Conservation (phyloP, 2,329 filamentous ascomycete genomes). For the Aspergillus pseudonomiae region DNA sequence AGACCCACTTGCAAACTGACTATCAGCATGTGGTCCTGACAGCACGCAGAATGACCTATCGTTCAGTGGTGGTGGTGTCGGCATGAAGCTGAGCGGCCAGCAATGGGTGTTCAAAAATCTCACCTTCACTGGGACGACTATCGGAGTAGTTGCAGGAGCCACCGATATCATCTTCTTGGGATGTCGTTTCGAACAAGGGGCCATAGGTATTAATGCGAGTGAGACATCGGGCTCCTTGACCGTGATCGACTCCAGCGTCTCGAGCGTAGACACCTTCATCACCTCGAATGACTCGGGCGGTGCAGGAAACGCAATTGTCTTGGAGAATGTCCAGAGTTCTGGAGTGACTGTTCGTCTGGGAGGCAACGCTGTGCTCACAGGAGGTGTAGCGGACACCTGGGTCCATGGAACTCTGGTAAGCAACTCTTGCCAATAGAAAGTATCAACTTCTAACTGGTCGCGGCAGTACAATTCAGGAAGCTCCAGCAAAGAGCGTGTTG, state of each 20-base stretch:
- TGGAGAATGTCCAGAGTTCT: conserved; percentile 34
- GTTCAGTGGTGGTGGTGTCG: conserved; percentile 33
- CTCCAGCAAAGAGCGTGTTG: conserved; percentile 25
- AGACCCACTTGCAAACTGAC: not conserved
- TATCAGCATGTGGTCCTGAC: conserved; percentile 2
- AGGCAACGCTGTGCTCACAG: conserved; percentile 25
- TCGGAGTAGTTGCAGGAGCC: conserved; percentile 50
- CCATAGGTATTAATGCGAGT: conserved; percentile 29
- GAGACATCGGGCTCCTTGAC: conserved; percentile 27
- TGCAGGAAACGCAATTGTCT: conserved; percentile 33
- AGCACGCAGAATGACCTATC: conserved; percentile 25
- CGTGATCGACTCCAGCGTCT: conserved; percentile 23
- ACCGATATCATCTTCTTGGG: conserved; percentile 31
- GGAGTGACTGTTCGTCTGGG: conserved; percentile 31
- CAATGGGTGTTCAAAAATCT: conserved; percentile 49
- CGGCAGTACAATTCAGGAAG: conserved; percentile 23
- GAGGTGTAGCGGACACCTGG: conserved; percentile 30
- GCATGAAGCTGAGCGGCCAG: conserved; percentile 36
- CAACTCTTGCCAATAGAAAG: not conserved
- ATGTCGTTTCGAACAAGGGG: conserved; percentile 27
- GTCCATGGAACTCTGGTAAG: conserved; percentile 37
- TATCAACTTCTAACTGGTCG: not conserved
- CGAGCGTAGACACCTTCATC: conserved; percentile 20
- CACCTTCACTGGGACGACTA: conserved; percentile 64
- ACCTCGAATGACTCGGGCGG: conserved; percentile 31